phyloP scores from a whole-genome alignment of 441 rosid genomes.

The Erodium texanum region DNA sequence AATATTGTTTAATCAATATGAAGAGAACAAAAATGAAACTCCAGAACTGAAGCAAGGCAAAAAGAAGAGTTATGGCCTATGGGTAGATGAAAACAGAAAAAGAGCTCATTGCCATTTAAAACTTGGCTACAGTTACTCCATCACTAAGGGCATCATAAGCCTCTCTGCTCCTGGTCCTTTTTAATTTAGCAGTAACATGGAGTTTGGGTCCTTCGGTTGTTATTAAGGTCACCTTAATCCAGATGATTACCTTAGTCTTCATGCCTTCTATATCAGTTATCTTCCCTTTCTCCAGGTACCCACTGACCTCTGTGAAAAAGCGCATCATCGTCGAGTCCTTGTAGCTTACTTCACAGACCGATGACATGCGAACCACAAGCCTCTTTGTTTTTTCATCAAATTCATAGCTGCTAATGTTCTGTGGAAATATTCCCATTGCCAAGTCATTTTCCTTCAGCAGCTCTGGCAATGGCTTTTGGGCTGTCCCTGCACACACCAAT shows the following conservation, averaged over 20 bases:
- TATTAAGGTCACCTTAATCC: conserved; percentile 72
- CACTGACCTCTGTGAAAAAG: conserved; percentile 50
- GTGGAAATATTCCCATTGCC: conserved; percentile 83
- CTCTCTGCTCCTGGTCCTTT: conserved; percentile 54
- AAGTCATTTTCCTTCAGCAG: conserved; percentile 68
- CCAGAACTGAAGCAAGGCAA: too few species aligned
- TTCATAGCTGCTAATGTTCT: conserved; percentile 83
- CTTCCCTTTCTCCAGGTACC: conserved; percentile 73
- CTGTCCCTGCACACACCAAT: conserved; percentile 46
- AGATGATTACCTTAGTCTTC: conserved; percentile 72
- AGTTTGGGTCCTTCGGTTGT: conserved; percentile 59
- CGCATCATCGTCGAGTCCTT: conserved; percentile 75
- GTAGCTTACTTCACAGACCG: conserved; percentile 77
- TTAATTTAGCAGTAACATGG: conserved; percentile 63
- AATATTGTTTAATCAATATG: too few species aligned
- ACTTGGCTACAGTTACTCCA: conserved; percentile 64
- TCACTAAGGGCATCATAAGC: conserved; percentile 30
- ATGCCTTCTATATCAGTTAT: conserved; percentile 69
- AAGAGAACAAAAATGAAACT: too few species aligned
- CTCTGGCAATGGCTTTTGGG: conserved; percentile 82
- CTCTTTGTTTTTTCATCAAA: conserved; percentile 66
- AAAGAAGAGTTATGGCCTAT: too few species aligned
- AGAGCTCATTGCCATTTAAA: too few species aligned
- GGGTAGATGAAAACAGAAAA: too few species aligned
- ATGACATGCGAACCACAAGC: conserved; percentile 21